Base-by-base conservation (phyloP, 1,284 basidiomycete genomes). In the Meira miltonrushii region DNA sequence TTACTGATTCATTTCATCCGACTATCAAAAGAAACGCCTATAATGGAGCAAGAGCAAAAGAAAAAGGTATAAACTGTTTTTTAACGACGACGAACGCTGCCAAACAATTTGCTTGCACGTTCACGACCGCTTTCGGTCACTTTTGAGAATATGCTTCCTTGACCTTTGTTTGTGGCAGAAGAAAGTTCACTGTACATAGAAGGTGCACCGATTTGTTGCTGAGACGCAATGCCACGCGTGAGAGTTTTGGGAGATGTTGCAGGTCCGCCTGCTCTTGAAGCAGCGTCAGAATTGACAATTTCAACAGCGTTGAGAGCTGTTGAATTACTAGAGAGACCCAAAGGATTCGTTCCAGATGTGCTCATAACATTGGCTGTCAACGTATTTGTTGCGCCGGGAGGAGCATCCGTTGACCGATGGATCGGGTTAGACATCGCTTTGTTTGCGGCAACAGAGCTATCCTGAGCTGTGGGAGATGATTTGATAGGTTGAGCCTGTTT, bases 401-500 rank as follows among this genome's bases (percentile, higher is more conserved):
- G 46, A 17, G 25, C 46, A 48, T 19, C 25, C 21, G 17, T n/a
- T 17, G 46, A 5, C 12, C 46, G 4, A 15, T 15, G 19, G 11
- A 19, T 15, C 6, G 13, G 15, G 6, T 43, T 15, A 11, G 13
- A 19, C 40, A 43, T 43, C 40, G 40, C 13, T 15, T 15, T 43
- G 6, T 23, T 23, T 5, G 12, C 46, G 2, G 46, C 13, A 48
- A 21, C 25, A 23, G n/a, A 21, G 23, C 17, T 48, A 48, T 48
- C 46, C 5, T 17, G 25, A 25, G 46, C 12, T 13, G 46, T 48
- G 5, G 46, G 51, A 13, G 51, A 53, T 15, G 23, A 17, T 44
- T 53, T 53, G 9, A 53, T 38, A 15, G 51, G 51, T 28, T 44
- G 51, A 39, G 5, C 25, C 15, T 53, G 51, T 28, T 53, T 17